Conservation (phyloP, 805 yeast species). For the Limtongia smithiae region DNA sequence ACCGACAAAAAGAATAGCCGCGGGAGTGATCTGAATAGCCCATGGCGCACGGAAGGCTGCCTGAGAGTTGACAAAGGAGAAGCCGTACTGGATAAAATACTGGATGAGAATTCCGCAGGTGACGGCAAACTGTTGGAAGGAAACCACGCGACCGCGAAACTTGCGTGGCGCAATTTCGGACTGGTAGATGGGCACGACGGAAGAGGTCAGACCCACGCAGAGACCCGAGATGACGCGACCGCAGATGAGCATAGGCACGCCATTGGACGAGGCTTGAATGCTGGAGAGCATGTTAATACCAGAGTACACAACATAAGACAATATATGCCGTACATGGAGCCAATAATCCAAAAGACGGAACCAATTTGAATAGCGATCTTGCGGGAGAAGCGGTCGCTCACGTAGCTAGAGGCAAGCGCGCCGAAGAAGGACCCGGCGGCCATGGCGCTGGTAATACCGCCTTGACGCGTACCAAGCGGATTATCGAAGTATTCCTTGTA, state of each 20-base stretch:
- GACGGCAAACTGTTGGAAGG: slow-evolving; percentile 34
- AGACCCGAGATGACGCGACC: slow-evolving; percentile 53
- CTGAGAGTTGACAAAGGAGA: slow-evolving; percentile 44
- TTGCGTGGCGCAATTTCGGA: slow-evolving; percentile 33
- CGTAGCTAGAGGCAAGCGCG: slow-evolving; percentile 46
- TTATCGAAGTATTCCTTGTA: slow-evolving; percentile 47
- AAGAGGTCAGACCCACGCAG: slow-evolving; percentile 55
- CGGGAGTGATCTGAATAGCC: slow-evolving; percentile 56
- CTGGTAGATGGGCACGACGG: slow-evolving; percentile 46
- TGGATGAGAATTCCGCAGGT: slow-evolving; percentile 38
- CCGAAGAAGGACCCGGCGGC: slow-evolving; percentile 64
- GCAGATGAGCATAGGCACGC: slow-evolving; percentile 39
- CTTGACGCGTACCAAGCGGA: slow-evolving; percentile 55
- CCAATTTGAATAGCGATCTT: slow-evolving; percentile 27
- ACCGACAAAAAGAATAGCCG: slow-evolving; percentile 45
- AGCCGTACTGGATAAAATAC: slow-evolving; percentile 40
- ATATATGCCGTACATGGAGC: slow-evolving; percentile 27
- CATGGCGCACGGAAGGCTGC: slow-evolving; percentile 64
- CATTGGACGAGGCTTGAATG: slow-evolving; percentile 35
- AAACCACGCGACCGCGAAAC: slow-evolving; percentile 38
- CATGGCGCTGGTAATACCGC: slow-evolving; percentile 60
- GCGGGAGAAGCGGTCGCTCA: slow-evolving; percentile 40
- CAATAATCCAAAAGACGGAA: slow-evolving; percentile 26
- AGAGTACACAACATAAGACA: neutral
- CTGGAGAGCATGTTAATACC: neutral